phyloP scores from a whole-genome alignment of 495 filamentous ascomycete genomes.

The Halenospora varia region DNA sequence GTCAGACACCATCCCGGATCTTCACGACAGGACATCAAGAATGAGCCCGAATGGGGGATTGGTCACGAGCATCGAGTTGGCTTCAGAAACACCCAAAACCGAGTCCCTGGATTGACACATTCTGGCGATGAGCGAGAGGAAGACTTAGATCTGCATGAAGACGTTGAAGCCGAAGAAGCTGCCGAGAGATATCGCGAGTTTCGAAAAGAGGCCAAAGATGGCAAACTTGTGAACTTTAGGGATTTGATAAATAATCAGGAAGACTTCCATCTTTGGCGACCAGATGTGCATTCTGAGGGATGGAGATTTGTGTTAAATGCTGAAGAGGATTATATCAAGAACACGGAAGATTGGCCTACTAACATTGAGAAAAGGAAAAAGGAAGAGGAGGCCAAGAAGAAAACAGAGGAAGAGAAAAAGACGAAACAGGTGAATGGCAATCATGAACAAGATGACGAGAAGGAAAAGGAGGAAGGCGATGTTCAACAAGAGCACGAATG shows the following conservation, averaged over 20 bases:
- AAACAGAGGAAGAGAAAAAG: not conserved
- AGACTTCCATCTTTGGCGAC: not conserved
- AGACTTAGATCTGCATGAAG: not conserved
- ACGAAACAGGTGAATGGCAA: too few relatives aligned
- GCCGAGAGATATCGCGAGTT: slow-evolving; percentile 4
- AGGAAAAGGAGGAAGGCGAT: too few relatives aligned
- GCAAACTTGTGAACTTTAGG: not conserved
- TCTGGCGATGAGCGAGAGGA: not conserved
- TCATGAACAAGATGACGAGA: too few relatives aligned
- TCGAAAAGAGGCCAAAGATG: not conserved
- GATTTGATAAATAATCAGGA: slow-evolving; percentile 1
- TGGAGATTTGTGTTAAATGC: slow-evolving; percentile 3
- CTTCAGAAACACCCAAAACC: not conserved
- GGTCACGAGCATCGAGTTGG: slow-evolving; percentile 4
- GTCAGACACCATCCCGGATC: slow-evolving; percentile 1
- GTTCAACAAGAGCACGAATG: slow-evolving; percentile 30
- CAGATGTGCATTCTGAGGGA: slow-evolving; percentile 3
- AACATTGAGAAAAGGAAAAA: not conserved
- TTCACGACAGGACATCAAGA: not conserved
- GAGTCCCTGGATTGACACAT: not conserved
- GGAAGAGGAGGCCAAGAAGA: not conserved
- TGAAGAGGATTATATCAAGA: not conserved
- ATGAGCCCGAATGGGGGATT: slow-evolving; percentile 5
- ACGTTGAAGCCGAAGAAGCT: too few relatives aligned
- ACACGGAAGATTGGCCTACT: slow-evolving; percentile 1